These are phyloP conservation scores for Pestalotiopsis sp. DNA, from an alignment of 2,329 filamentous ascomycete genomes.

Conservation along the genomic window DNA sequence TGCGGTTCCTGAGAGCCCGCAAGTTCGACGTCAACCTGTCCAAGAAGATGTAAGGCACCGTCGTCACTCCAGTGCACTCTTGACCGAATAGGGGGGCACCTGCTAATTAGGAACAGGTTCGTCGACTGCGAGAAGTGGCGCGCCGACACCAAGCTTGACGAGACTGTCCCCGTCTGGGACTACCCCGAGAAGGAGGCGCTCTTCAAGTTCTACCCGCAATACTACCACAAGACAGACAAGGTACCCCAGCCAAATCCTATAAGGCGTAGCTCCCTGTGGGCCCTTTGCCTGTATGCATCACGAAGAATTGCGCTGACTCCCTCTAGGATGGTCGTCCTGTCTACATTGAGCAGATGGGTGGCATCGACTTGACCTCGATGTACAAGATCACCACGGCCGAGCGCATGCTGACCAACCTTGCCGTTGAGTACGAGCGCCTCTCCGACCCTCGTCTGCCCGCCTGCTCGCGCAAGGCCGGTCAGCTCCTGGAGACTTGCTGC, in stretches of 20 bases:
- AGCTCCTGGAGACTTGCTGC: slow-evolving; percentile 96
- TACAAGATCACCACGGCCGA: slow-evolving; percentile 91
- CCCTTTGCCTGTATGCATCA: neutral
- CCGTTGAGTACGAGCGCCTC: slow-evolving; percentile 96
- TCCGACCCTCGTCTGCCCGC: slow-evolving; percentile 91
- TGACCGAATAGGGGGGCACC: neutral
- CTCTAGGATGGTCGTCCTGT: slow-evolving; percentile 88
- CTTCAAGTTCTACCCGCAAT: slow-evolving; percentile 93
- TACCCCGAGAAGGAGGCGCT: slow-evolving; percentile 85
- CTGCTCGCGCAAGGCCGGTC: slow-evolving; percentile 88
- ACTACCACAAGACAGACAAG: slow-evolving; percentile 97
- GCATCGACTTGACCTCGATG: slow-evolving; percentile 87
- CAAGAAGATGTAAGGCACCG: slow-evolving; percentile 78
- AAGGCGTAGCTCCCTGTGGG: neutral
- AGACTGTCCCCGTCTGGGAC: slow-evolving; percentile 78
- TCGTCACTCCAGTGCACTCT: slow-evolving; percentile 17
- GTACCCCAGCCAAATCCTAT: slow-evolving; percentile 38
- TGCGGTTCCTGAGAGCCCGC: slow-evolving; percentile 89
- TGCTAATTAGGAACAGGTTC: slow-evolving; percentile 66
- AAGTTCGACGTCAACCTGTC: slow-evolving; percentile 88
- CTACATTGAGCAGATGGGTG: slow-evolving; percentile 95
- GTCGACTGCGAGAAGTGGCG: slow-evolving; percentile 89
- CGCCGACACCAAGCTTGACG: slow-evolving; percentile 81
- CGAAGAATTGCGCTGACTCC: neutral
- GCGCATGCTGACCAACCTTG: slow-evolving; percentile 95